Evolutionary conservation across 352 stramenopile genomes (phyloP).

Genomic region (Pythium folliculosum): DNA sequence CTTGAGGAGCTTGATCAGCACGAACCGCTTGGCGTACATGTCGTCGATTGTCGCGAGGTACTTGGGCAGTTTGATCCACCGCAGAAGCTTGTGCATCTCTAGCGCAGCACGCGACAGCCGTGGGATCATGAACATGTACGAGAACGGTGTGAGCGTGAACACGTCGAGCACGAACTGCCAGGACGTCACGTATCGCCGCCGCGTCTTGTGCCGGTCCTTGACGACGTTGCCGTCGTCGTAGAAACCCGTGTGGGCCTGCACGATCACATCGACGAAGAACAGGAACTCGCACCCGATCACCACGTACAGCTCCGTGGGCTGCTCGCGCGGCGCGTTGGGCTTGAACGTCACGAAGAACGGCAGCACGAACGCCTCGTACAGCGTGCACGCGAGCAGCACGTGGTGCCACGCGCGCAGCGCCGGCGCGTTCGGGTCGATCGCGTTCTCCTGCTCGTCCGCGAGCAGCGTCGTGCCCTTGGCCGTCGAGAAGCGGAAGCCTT

Average conservation of each 20-base stretch:
- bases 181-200: constrained; percentile 52
- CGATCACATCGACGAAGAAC: constrained; percentile 57
- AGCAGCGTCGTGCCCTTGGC: constrained; percentile 15
- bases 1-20: constrained; percentile 36
- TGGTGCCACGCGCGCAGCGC: constrained; percentile 59
- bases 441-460: constrained; percentile 34
- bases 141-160: constrained; percentile 51
- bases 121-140: constrained; percentile 11
- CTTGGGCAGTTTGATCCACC: constrained; percentile 40
- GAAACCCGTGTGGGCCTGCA: constrained; percentile 59
- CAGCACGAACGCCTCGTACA: constrained; percentile 60
- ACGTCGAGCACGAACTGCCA: constrained; percentile 49
- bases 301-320: constrained; percentile 29
- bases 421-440: constrained; percentile 50
- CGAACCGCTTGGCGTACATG: constrained; percentile 67
- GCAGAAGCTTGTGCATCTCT: constrained; percentile 48
- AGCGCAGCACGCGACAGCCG: constrained; percentile 25
- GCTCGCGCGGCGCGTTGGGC: constrained; percentile 22
- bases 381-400: constrained; percentile 44
- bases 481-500: constrained; percentile 21
- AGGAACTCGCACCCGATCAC: constrained; percentile 40
- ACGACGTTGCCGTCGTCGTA: constrained; percentile 67
- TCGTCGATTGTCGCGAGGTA: constrained; percentile 59
- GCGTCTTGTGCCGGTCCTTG: constrained; percentile 40
- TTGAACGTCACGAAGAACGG: constrained; percentile 57